phyloP scores from a whole-genome alignment of 2,329 filamentous ascomycete genomes.

The Epichloe gansuensis region DNA sequence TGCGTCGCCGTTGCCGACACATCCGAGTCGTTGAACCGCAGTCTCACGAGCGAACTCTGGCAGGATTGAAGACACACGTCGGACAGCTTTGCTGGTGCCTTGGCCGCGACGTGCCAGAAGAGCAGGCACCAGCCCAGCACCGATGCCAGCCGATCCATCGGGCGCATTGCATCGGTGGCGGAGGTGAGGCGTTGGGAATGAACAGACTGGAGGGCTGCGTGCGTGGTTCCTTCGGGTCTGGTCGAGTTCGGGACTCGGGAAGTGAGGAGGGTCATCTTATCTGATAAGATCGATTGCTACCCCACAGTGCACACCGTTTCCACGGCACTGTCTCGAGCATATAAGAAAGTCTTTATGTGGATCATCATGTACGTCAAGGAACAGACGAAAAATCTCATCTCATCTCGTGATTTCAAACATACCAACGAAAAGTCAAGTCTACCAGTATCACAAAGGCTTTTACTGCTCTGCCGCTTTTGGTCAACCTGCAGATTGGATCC shows the following conservation, averaged over 20 bases:
- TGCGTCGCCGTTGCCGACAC: conserved; percentile 7
- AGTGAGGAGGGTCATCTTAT: not conserved
- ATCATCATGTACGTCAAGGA: no score
- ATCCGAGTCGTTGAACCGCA: conserved; percentile 21
- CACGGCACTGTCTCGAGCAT: not conserved
- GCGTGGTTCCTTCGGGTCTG: not conserved
- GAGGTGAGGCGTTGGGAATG: not conserved
- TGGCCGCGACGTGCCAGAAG: not conserved
- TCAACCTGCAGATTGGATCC: no score
- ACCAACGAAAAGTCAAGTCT: no score
- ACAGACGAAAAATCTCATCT: no score
- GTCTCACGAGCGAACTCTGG: conserved; percentile 14
- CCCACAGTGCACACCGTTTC: not conserved
- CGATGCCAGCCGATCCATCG: conserved; percentile 2
- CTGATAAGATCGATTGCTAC: conserved; percentile 3
- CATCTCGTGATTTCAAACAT: no score
- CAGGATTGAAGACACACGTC: conserved; percentile 22
- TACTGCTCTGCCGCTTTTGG: no score
- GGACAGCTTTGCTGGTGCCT: not conserved
- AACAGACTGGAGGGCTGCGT: not conserved
- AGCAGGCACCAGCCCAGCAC: conserved; percentile 4
- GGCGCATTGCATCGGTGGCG: conserved; percentile 4
- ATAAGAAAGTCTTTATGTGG: no score
- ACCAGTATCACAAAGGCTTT: no score
- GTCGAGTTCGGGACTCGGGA: not conserved